Percentiles rank a stretch among this genome's conserved stretches.
phyloP scores from a whole-genome alignment of 345 rosid genomes.

The Turritis glabra region DNA sequence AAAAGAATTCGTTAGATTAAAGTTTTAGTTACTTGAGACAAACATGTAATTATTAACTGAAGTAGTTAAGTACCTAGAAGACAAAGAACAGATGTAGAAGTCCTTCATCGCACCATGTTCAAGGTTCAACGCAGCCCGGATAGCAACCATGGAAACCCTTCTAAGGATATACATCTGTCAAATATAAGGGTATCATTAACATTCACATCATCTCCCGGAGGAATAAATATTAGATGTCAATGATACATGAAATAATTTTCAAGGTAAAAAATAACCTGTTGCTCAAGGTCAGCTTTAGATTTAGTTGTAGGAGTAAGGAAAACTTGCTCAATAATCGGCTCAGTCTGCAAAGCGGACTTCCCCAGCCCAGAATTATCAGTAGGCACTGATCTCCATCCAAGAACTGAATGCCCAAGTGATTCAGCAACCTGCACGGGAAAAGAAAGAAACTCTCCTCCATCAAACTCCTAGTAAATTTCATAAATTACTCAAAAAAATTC shows the following conservation, averaged over 20 bases:
- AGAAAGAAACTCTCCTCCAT: neutral
- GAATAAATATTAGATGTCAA: neutral
- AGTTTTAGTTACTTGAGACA: neutral
- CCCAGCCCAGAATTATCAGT: constrained; percentile 87
- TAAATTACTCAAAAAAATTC: neutral
- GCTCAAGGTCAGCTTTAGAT: constrained; percentile 85
- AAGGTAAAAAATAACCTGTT: constrained; percentile 58
- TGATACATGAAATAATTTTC: neutral
- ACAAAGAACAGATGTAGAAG: constrained; percentile 97
- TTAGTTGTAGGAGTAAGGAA: constrained; percentile 70
- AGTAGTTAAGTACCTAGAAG: constrained; percentile 67
- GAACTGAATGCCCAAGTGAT: constrained; percentile 90
- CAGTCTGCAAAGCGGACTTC: constrained; percentile 82
- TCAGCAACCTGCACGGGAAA: constrained; percentile 70
- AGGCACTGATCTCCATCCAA: constrained; percentile 94
- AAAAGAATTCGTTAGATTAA: constrained; percentile 1
- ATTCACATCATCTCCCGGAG: neutral
- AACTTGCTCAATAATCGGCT: constrained; percentile 92
- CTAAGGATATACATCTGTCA: constrained; percentile 91
- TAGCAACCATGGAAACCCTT: constrained; percentile 95
- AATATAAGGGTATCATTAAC: constrained; percentile 14
- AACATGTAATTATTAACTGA: neutral
- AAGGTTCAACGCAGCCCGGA: constrained; percentile 87
- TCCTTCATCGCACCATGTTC: constrained; percentile 81
- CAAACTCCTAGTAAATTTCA: neutral